Evolutionary conservation across 2,329 filamentous ascomycete species (phyloP).

Genomic region (Dactylellina parvicollis): DNA sequence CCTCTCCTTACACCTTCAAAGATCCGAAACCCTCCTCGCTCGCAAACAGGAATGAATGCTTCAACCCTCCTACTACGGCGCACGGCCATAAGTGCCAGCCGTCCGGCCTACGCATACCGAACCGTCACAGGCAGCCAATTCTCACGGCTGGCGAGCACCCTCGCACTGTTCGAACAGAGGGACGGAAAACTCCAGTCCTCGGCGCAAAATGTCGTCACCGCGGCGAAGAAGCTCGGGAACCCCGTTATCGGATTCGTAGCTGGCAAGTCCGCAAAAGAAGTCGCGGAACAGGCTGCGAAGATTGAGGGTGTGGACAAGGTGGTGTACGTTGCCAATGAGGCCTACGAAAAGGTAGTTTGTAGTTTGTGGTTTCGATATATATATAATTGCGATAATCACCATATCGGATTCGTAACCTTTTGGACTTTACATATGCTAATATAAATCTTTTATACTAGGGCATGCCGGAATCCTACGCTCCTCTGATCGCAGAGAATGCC

Average conservation of each 20-base stretch:
- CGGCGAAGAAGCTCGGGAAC: constrained; percentile 86
- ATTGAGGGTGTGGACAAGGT: constrained; percentile 92
- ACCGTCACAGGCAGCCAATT: constrained; percentile 12
- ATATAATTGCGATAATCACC: no score
- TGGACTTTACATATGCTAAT: constrained; percentile 6
- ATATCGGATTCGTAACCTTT: no score
- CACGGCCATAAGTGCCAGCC: constrained; percentile 23
- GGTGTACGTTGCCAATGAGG: constrained; percentile 83
- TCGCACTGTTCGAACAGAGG: constrained; percentile 91
- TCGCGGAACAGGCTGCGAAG: constrained; percentile 85
- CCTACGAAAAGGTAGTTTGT: constrained; percentile 84
- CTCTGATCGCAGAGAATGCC: constrained; percentile 92
- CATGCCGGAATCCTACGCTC: constrained; percentile 92
- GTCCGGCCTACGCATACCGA: constrained; percentile 12
- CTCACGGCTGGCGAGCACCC: constrained; percentile 70
- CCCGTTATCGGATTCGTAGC: constrained; percentile 87
- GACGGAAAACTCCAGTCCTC: constrained; percentile 85
- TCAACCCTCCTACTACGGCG: constrained; percentile 38
- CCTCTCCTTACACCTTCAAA: neutral
- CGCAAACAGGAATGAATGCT: constrained; percentile 23
- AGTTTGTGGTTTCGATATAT: no score
- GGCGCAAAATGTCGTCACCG: constrained; percentile 84
- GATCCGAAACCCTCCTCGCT: neutral
- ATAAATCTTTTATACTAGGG: constrained; percentile 70
- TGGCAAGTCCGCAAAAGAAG: constrained; percentile 77